phyloP scores from a whole-genome alignment of 2,329 filamentous ascomycete genomes.

The Cryphonectria japonica region DNA sequence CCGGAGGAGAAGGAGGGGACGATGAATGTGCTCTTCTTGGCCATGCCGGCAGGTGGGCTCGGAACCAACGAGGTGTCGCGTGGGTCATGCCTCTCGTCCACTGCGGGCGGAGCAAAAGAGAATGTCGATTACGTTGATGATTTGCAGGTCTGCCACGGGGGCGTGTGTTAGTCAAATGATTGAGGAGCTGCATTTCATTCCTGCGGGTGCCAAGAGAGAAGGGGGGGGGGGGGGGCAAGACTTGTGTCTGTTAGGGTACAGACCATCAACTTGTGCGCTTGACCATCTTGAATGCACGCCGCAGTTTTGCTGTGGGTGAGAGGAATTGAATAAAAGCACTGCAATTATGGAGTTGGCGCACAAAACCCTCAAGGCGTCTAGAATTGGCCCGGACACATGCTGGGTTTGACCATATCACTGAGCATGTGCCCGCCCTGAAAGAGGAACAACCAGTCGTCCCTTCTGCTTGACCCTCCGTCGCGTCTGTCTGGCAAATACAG shows the following conservation, averaged over 20 bases:
- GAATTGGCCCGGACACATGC: not conserved
- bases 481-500: not conserved
- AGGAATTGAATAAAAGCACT: not conserved
- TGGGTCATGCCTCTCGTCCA: not conserved
- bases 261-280: constrained; percentile 1
- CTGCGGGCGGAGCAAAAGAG: not conserved
- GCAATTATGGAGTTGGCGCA: not conserved
- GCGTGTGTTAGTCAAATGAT: not conserved
- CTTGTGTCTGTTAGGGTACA: constrained; percentile 10
- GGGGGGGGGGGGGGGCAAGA: constrained; percentile 17
- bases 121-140: not conserved
- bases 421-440: not conserved
- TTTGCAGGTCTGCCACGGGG: not conserved
- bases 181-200: constrained; percentile 11
- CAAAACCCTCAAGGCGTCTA: not conserved
- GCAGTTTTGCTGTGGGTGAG: not conserved
- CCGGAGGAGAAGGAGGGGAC: constrained; percentile 9
- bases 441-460: not conserved
- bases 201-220: constrained; percentile 22
- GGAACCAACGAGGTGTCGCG: constrained; percentile 13
- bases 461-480: not conserved
- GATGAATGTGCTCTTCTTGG: constrained; percentile 23
- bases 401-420: not conserved
- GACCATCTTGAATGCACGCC: constrained; percentile 13
- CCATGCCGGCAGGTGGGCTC: constrained; percentile 21